Conservation (phyloP, 1,139 yeast species). For the Williopsis jadinii region DNA sequence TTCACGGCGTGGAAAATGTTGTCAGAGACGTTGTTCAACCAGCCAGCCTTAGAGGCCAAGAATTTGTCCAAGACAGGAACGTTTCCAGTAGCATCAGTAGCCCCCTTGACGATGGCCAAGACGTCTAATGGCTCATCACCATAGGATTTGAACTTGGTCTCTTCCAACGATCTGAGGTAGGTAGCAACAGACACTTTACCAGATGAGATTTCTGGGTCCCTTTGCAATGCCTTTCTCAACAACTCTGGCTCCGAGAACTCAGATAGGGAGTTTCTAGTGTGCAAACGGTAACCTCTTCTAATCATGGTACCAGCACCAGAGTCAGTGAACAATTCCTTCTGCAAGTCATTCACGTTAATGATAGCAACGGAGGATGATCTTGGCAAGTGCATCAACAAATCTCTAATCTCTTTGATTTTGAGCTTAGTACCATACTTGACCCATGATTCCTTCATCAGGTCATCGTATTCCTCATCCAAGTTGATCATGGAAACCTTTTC, state of each 20-base stretch:
- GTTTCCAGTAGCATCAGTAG: slow-evolving; percentile 27
- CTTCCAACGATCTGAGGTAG: slow-evolving; percentile 68
- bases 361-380: slow-evolving; percentile 97
- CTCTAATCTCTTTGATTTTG: slow-evolving; percentile 94
- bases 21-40: slow-evolving; percentile 97
- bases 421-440: slow-evolving; percentile 97
- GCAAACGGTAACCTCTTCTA: slow-evolving; percentile 90
- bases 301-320: slow-evolving; percentile 99
- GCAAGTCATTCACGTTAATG: slow-evolving; percentile 89
- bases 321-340: slow-evolving; percentile 95
- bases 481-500: slow-evolving; percentile 87
- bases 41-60: slow-evolving; percentile 81
- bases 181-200: slow-evolving; percentile 76
- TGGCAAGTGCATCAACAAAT: slow-evolving; percentile 86
- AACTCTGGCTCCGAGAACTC: slow-evolving; percentile 76
- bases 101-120: slow-evolving; percentile 66
- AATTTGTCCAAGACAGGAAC: slow-evolving; percentile 83
- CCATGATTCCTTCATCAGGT: slow-evolving; percentile 89
- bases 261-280: slow-evolving; percentile 57
- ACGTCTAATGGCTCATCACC: slow-evolving; percentile 97
- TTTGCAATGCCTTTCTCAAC: slow-evolving; percentile 66
- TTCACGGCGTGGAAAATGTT: slow-evolving; percentile 80
- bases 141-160: slow-evolving; percentile 62
- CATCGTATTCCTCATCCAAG: slow-evolving; percentile 93
- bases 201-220: slow-evolving; percentile 68